A percentile compares a stretch with the other conserved stretches of the same genome.
phyloP scores from a whole-genome alignment of 2,329 filamentous ascomycete species.

The Ambrosiella beaveri region DNA sequence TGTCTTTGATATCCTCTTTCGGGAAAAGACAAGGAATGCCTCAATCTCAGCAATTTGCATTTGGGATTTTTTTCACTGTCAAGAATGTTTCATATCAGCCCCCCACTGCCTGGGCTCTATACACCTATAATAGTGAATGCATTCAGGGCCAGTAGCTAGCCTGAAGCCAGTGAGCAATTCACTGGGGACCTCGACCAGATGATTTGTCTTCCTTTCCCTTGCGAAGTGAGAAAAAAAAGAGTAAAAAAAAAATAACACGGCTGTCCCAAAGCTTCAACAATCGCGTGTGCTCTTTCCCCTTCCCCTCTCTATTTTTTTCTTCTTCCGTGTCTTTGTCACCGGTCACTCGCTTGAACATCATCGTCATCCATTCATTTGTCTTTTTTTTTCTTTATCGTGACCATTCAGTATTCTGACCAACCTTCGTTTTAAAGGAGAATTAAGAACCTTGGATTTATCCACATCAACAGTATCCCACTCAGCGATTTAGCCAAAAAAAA shows the following conservation, averaged over 20 bases:
- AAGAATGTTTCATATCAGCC: too few relatives aligned
- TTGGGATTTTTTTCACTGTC: not conserved
- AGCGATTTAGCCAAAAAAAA: not conserved
- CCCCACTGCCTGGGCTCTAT: too few relatives aligned
- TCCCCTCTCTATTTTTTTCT: not conserved
- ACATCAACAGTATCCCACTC: not conserved
- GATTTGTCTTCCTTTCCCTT: not conserved
- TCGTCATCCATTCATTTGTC: not conserved
- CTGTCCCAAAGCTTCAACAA: slow-evolving; percentile 3
- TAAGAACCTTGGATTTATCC: not conserved
- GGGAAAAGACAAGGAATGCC: not conserved
- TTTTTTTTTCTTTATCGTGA: not conserved
- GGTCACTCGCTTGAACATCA: not conserved
- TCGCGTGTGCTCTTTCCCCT: not conserved
- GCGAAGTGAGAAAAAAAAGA: not conserved
- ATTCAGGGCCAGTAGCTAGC: too few relatives aligned
- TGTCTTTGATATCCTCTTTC: not conserved
- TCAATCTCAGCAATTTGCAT: not conserved
- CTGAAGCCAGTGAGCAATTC: too few relatives aligned
- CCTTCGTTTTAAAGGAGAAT: not conserved
- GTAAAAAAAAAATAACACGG: slow-evolving; percentile 4
- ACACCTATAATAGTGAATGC: too few relatives aligned
- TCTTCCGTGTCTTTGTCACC: not conserved
- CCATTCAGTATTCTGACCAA: not conserved
- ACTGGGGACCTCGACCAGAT: too few relatives aligned